Conservation (phyloP, 176 grass and related monocot genomes). For the Dendrocalamus sinicus region DNA sequence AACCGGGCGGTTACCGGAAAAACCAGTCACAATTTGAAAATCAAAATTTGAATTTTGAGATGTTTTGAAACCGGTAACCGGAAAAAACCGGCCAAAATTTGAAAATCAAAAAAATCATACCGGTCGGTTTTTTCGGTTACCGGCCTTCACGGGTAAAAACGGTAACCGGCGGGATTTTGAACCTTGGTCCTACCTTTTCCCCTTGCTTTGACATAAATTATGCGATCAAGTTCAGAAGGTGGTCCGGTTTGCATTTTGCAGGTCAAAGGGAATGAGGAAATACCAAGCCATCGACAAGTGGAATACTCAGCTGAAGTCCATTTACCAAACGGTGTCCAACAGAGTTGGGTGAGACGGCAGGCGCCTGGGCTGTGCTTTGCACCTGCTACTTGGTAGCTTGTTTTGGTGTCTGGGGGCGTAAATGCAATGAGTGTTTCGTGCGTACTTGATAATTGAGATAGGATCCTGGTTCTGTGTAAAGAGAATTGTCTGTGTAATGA, state of each 20-base stretch:
- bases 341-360: constrained; percentile 65
- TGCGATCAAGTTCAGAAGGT: background rate
- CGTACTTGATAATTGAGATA: background rate
- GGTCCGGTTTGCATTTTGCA: constrained; percentile 43
- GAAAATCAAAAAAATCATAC: too few species aligned
- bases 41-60: too few species aligned
- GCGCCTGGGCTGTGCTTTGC: background rate
- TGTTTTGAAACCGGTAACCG: too few species aligned
- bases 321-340: constrained; percentile 85
- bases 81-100: too few species aligned
- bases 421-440: constrained; percentile 14
- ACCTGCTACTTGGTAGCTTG: constrained; percentile 23
- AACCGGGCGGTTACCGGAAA: too few species aligned
- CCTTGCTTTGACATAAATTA: background rate
- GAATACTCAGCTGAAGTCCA: constrained; percentile 85
- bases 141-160: too few species aligned
- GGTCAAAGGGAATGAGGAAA: constrained; percentile 91
- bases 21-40: too few species aligned
- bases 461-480: constrained; percentile 19
- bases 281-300: constrained; percentile 95
- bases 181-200: background rate
- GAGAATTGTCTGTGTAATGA: constrained; percentile 6
- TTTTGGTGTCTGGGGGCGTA: constrained; percentile 36
- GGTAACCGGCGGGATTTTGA: too few species aligned
- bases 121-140: too few species aligned